phyloP scores from a whole-genome alignment of 1,139 yeast genomes.

The Magnusiomyces suaveolens region DNA sequence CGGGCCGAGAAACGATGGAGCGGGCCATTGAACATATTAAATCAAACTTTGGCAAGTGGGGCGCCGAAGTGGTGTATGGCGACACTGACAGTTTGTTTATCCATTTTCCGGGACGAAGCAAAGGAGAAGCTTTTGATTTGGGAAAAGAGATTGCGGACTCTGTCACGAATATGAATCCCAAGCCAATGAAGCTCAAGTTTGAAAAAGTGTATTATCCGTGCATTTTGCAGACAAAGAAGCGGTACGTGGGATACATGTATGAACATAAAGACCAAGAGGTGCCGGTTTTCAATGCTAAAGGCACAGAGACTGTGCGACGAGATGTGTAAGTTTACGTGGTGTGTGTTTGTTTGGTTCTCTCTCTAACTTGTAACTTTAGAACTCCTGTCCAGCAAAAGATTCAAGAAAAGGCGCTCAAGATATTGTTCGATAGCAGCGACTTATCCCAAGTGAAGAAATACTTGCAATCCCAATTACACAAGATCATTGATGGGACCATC shows the following conservation, averaged over 20 bases:
- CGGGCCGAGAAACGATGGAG: slow-evolving; percentile 76
- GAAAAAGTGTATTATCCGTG: slow-evolving; percentile 91
- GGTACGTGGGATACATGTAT: slow-evolving; percentile 81
- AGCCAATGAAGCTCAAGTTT: slow-evolving; percentile 73
- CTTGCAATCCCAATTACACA: slow-evolving; percentile 53
- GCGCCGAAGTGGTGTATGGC: slow-evolving; percentile 91
- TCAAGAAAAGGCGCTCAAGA: slow-evolving; percentile 56
- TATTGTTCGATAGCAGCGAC: slow-evolving; percentile 64
- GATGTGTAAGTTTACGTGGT: no score
- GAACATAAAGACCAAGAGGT: slow-evolving; percentile 45
- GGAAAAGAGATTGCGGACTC: slow-evolving; percentile 61
- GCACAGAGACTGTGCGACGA: slow-evolving; percentile 85
- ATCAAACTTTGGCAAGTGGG: slow-evolving; percentile 44
- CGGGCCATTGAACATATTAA: slow-evolving; percentile 65
- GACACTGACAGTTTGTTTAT: slow-evolving; percentile 93
- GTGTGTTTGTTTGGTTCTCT: no score
- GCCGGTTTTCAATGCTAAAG: slow-evolving; percentile 87
- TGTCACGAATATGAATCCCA: slow-evolving; percentile 63
- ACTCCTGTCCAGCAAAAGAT: slow-evolving; percentile 85
- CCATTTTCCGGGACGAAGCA: slow-evolving; percentile 73
- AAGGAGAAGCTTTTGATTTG: slow-evolving; percentile 62
- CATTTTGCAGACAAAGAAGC: slow-evolving; percentile 69
- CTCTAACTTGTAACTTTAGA: no score
- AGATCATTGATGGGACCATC: slow-evolving; percentile 52
- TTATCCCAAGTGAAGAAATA: slow-evolving; percentile 59